Percentiles rank a stretch among this genome's conserved stretches.
phyloP scores from a whole-genome alignment of 495 filamentous ascomycete species.

The Aspergillus cristatus region DNA sequence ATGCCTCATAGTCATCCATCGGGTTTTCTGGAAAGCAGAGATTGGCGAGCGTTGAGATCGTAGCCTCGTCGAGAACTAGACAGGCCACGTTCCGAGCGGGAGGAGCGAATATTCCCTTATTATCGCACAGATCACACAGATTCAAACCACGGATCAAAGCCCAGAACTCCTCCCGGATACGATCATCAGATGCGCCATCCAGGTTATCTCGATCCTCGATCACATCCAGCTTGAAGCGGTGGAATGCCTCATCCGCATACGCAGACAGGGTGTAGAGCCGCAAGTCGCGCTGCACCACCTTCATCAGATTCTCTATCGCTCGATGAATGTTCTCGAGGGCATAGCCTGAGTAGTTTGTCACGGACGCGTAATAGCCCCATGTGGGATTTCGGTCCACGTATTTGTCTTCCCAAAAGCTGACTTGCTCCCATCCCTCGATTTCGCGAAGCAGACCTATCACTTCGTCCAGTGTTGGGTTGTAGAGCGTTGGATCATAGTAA shows the following conservation, averaged over 20 bases:
- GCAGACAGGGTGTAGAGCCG: not conserved
- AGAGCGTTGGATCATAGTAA: not conserved
- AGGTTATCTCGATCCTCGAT: not conserved
- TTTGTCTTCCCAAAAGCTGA: no score
- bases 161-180: not conserved
- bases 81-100: constrained; percentile 1
- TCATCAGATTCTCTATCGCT: not conserved
- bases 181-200: not conserved
- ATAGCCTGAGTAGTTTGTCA: not conserved
- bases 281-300: not conserved
- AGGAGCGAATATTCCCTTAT: not conserved
- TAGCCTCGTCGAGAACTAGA: constrained; percentile 4
- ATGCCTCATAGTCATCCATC: not conserved
- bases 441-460: not conserved
- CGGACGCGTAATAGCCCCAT: not conserved
- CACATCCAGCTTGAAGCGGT: constrained; percentile 1
- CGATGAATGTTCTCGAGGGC: not conserved
- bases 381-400: not conserved
- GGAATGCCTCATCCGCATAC: not conserved
- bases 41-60: not conserved
- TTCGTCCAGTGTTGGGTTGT: not conserved
- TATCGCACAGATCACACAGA: not conserved
- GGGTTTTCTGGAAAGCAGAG: not conserved
- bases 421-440: not conserved
- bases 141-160: not conserved